These are phyloP conservation scores for Leishmania arabica DNA, from an alignment of 208 protist genomes.

Conservation along the genomic window DNA sequence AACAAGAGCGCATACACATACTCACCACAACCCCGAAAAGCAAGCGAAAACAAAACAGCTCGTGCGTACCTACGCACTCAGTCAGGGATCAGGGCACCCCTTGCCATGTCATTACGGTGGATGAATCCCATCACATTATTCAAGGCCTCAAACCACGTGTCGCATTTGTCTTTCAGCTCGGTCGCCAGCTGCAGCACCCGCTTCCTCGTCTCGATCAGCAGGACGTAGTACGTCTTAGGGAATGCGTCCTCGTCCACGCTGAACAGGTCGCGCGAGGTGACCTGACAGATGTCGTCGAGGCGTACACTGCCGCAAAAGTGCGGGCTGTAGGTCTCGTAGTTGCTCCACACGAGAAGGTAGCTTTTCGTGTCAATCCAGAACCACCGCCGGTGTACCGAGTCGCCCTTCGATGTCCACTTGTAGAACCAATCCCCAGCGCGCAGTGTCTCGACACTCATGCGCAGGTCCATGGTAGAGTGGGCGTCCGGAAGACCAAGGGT, in stretches of 20 bases:
- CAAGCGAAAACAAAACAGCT: neutral
- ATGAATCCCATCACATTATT: constrained; percentile 78
- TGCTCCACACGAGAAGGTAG: constrained; percentile 79
- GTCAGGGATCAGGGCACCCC: constrained; percentile 41
- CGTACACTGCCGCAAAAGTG: constrained; percentile 59
- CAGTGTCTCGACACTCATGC: constrained; percentile 67
- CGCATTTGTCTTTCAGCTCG: constrained; percentile 62
- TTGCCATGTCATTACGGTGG: constrained; percentile 44
- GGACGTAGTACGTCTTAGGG: constrained; percentile 66
- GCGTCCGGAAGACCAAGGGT: constrained; percentile 43
- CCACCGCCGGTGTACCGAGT: constrained; percentile 60
- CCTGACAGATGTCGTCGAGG: constrained; percentile 68
- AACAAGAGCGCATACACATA: neutral
- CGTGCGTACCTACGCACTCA: constrained; percentile 6
- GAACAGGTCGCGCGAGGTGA: constrained; percentile 52
- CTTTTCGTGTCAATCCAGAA: constrained; percentile 80
- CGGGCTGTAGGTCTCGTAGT: constrained; percentile 56
- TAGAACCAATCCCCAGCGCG: constrained; percentile 83
- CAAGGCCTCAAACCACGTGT: constrained; percentile 83
- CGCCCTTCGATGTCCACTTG: constrained; percentile 69
- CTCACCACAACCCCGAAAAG: neutral
- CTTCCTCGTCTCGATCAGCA: constrained; percentile 68
- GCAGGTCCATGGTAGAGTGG: constrained; percentile 66
- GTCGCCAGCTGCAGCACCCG: constrained; percentile 78
- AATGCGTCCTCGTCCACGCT: constrained; percentile 54